Evolutionary conservation across 1,284 basidiomycete genomes (phyloP).

Genomic region (Clitocybe nebularis): DNA sequence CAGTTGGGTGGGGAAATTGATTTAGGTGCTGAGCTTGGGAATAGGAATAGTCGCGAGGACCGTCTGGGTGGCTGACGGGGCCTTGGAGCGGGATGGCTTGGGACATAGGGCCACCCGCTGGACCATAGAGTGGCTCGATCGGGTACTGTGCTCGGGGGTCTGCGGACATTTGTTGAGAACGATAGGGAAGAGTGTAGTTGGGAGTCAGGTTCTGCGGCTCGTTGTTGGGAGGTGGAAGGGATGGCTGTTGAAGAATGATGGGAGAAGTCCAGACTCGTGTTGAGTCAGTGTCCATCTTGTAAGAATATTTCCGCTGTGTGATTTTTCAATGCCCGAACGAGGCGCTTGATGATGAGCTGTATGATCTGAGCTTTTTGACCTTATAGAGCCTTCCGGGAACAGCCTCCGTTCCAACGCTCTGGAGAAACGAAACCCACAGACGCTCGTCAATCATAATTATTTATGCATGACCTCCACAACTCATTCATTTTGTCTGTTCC

Average conservation of each 20-base stretch:
- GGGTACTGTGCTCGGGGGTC: conserved; percentile 28
- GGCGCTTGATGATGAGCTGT: conserved; percentile 16
- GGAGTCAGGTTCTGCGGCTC: conserved; percentile 20
- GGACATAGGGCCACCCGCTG: conserved; percentile 33
- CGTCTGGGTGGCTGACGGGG: conserved; percentile 40
- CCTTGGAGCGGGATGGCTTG: conserved; percentile 40
- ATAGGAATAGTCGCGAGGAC: conserved; percentile 36
- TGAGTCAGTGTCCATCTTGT: conserved; percentile 20
- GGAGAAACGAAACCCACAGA: too few species aligned
- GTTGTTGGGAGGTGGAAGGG: conserved; percentile 23
- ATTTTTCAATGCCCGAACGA: conserved; percentile 23
- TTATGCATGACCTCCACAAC: background rate
- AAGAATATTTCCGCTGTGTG: conserved; percentile 11
- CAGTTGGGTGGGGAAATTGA: conserved; percentile 26
- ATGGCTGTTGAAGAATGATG: conserved; percentile 23
- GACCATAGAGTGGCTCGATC: conserved; percentile 31
- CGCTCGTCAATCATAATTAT: too few species aligned
- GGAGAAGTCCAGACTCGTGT: conserved; percentile 21
- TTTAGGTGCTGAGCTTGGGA: conserved; percentile 26
- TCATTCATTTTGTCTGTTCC: too few species aligned
- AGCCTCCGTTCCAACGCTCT: conserved; percentile 16
- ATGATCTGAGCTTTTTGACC: conserved; percentile 4
- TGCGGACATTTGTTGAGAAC: conserved; percentile 25
- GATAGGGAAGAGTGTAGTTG: conserved; percentile 13
- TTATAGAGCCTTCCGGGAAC: conserved; percentile 13